Evolutionary conservation across 495 filamentous ascomycete genomes (phyloP), one percentile per base, ranked within the genome.

Genomic region (Usnea hakonensis): DNA sequence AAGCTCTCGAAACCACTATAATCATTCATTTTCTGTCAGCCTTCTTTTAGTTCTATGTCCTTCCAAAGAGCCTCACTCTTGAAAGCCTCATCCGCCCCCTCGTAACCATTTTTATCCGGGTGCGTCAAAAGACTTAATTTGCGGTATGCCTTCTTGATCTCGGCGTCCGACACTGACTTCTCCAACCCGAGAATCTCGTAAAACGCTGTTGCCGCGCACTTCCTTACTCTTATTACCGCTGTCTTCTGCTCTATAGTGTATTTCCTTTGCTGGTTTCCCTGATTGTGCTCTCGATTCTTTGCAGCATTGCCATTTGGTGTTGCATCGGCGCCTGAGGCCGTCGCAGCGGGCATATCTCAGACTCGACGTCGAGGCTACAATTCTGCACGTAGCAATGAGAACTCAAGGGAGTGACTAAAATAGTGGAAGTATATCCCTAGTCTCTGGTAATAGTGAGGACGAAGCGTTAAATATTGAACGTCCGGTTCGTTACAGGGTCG

Each of bases 51-150:
- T 26, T 19, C 52, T n/a, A 44, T n/a, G 30, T 59, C 41, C 21
- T 50, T 33, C 32, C 4, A n/a, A n/a, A 43, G 36, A 43, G 41
- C 79, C 85, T 76, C 71, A 89, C 86, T 75, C 76, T 97, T 97
- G 75, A 98, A 98, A 28, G 94, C 94, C 76, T 98, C 94, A 74
- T 96, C 94, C 59, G 94, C 92, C 38, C 92, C 87, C 35, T 93
- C 89, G 74, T 95, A 91, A n/a, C 90, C 92, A 78, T 97, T 98
- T 79, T 98, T 98, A 78, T 98, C 94, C 60, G 94, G 94, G 78
- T 98, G 94, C 60, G 93, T 97, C 68, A 96, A 77, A 68, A 98
- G 76, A 77, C 88, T 91, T 67, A 91, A 77, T 75, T 97, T 97
- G 69, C 91, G 82, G 76, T 98, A 98, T 3, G 94, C 92, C 80